Conservation (phyloP, 805 yeast genomes). For the Metschnikowia proteae region DNA sequence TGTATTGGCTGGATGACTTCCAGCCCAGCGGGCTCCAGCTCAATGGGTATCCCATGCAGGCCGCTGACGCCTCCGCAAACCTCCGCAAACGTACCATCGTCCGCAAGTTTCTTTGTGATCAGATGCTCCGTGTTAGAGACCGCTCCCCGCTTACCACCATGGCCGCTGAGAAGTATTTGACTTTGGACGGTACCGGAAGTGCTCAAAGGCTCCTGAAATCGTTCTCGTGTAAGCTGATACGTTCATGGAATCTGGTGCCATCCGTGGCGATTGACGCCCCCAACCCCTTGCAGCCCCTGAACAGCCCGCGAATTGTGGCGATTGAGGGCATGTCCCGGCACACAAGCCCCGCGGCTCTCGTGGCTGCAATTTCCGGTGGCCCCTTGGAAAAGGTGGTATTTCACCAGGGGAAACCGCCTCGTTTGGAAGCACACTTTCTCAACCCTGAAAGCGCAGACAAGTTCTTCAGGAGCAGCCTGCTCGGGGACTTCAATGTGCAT, state of each 20-base stretch:
- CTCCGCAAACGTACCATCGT: slow-evolving; percentile 13
- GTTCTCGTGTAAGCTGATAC: slow-evolving; percentile 1
- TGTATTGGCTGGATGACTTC: background rate
- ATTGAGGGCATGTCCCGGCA: slow-evolving; percentile 37
- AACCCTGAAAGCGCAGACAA: slow-evolving; percentile 49
- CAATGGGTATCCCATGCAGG: background rate
- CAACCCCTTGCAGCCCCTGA: background rate
- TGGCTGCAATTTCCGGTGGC: slow-evolving; percentile 64
- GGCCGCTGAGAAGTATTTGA: background rate
- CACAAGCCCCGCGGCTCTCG: slow-evolving; percentile 47
- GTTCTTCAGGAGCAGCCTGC: slow-evolving; percentile 48
- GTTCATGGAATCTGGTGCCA: background rate
- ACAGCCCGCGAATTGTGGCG: slow-evolving; percentile 24
- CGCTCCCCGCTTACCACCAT: background rate
- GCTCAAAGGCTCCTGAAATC: background rate
- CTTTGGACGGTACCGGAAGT: background rate
- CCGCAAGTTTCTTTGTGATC: slow-evolving; percentile 12
- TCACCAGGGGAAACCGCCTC: slow-evolving; percentile 15
- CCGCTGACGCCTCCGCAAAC: slow-evolving; percentile 1
- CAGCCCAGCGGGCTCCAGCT: background rate
- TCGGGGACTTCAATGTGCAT: slow-evolving; percentile 53
- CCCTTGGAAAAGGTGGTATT: slow-evolving; percentile 53
- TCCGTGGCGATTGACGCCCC: background rate
- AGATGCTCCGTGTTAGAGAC: slow-evolving; percentile 13
- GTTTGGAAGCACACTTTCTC: slow-evolving; percentile 49